Base-by-base conservation (phyloP, 2,329 filamentous ascomycete species). In the Nigrospora sphaerica region DNA sequence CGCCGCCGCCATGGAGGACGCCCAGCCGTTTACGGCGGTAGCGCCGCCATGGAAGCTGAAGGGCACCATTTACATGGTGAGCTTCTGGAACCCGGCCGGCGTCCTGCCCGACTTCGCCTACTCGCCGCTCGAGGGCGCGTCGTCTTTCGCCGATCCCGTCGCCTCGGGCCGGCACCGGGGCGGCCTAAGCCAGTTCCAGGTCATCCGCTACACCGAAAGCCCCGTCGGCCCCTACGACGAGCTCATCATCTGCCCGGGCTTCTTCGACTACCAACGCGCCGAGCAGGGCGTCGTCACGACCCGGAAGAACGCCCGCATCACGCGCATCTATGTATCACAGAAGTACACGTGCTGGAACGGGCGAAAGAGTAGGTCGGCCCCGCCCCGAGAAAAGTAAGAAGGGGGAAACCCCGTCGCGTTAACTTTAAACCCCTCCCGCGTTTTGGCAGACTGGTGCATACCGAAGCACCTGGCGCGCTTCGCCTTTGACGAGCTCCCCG, bases 201-300 rank as follows among this genome's bases (percentile, higher is more conserved):
- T 79, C 45, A 64, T 79, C 31, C 67, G 74, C 10, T 79, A 79
- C 55, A 62, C 58, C 1, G 66, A 75, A 17, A 72, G 68, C 4
- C 74, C 74, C 0, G 73, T 75, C 3, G 76, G 76, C 0, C 66
- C 74, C 0, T 79, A 80, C 47, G 75, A 79, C 51, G 75, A 79
- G 58, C 55, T 79, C 46, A 59, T 74, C 23, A 53, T 78, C 31
- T 58, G 67, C 3, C 75, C 75, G 0, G 75, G 75, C 1, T 62
- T 56, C 33, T 76, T 71, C 48, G 62, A 65, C 13, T 72, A 71
- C 50, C 60, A 63, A 12, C 60, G 66, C 18, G 66, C 65, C 18
- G 57, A 61, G 19, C 57, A 58, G 10, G 61, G 57, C 6, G 65
- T 56, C 50, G 55, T 57, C 12, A 51, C 55, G 18, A 65, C 54